phyloP scores from a whole-genome alignment of 2,329 filamentous ascomycete species.

The Aureobasidium sp. region DNA sequence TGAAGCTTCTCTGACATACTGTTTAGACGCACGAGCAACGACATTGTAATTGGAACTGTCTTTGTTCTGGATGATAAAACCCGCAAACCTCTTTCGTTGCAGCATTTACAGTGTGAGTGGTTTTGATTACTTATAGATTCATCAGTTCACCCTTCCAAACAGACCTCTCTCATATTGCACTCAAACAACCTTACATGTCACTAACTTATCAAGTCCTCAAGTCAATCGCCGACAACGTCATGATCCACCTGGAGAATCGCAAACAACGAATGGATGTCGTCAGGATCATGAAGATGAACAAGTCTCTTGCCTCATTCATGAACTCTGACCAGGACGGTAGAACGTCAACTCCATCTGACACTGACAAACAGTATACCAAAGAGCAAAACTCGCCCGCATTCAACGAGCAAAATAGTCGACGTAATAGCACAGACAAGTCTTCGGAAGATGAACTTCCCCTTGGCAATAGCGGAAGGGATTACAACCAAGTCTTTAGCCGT shows the following conservation, averaged over 20 bases:
- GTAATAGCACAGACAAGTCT: not conserved
- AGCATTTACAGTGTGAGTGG: slow-evolving; percentile 14
- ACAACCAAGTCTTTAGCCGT: not conserved
- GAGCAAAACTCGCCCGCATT: not conserved
- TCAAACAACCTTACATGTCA: slow-evolving; percentile 17
- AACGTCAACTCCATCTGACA: not conserved
- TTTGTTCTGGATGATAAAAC: slow-evolving; percentile 23
- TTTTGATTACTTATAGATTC: not conserved
- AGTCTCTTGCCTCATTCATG: slow-evolving; percentile 21
- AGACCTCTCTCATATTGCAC: not conserved
- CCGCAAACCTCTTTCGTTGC: slow-evolving; percentile 16
- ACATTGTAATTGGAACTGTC: slow-evolving; percentile 26
- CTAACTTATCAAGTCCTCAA: slow-evolving; percentile 44
- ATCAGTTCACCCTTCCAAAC: not conserved
- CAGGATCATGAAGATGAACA: slow-evolving; percentile 20
- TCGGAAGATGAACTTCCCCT: slow-evolving; percentile 3
- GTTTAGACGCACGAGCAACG: slow-evolving; percentile 21
- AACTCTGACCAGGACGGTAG: slow-evolving; percentile 12
- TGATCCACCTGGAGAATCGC: slow-evolving; percentile 26
- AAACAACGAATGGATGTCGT: slow-evolving; percentile 27
- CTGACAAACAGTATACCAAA: not conserved
- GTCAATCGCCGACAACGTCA: slow-evolving; percentile 44
- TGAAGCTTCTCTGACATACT: no score
- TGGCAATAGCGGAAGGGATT: not conserved
- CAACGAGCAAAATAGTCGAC: not conserved